Evolutionary conservation across 1,139 yeast species (phyloP), one percentile per base, ranked within the genome.

Genomic region (Groenewaldozyma sp.): DNA sequence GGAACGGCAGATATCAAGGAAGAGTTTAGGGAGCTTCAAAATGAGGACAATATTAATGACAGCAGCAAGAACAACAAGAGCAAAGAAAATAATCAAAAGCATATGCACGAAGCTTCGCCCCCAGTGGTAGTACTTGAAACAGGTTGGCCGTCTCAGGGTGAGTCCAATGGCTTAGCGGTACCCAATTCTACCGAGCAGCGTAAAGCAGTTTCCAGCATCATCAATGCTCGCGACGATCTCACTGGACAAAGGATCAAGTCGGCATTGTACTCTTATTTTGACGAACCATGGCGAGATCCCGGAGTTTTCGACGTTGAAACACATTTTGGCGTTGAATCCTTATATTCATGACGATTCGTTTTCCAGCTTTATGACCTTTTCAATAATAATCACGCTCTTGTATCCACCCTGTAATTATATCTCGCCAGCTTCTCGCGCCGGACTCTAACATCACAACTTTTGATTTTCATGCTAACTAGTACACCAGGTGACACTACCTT

Each of bases 61-160:
- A n/a, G n/a, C n/a, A n/a, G n/a, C n/a, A n/a, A n/a, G n/a, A n/a
- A n/a, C n/a, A 29, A 5, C 18, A 29, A 16, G 16, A 14, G 17
- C 16, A 33, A 34, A n/a, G 36, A 34, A 4, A 27, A 20, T n/a
- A 42, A 33, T 24, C n/a, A n/a, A n/a, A 37, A 40, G 13, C 31
- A 18, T 5, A 14, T 34, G 17, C 29, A 40, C 11, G 19, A 19
- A 13, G 19, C 34, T 16, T 24, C 31, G 10, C 46, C 45, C 18
- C 50, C 49, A 4, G 67, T 74, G 24, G 62, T 74, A 45, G 73
- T 78, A 51, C 71, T 78, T 28, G 84, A 78, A 59, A 71, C 82
- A 24, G 86, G 86, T 32, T 78, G 86, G 86, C 86, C 84, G 42
- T 68, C 76, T 17, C 52, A 64, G 43, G 84, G 83, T 46, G 57